A percentile compares a stretch with the other conserved stretches of the same genome.
Conservation (phyloP, 257 asterid genomes). For the Voacanga thouarsii region DNA sequence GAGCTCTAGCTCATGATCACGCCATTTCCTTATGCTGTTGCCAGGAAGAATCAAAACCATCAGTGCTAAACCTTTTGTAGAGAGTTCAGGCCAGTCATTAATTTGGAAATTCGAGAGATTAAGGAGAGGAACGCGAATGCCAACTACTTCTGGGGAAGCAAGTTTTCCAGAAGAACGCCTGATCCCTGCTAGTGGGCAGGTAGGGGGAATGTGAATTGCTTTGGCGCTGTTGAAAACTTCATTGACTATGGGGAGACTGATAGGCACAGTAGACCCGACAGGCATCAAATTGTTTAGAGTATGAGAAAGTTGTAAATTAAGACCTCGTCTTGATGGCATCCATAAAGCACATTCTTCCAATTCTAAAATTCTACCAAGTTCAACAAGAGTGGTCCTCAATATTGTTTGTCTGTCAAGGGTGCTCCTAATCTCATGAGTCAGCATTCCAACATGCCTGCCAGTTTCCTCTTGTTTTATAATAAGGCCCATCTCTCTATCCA, state of each 20-base stretch:
- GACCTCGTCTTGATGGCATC: constrained; percentile 72
- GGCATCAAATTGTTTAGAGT: constrained; percentile 55
- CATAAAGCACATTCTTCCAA: constrained; percentile 77
- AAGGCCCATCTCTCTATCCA: constrained; percentile 71
- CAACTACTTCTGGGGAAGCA: constrained; percentile 55
- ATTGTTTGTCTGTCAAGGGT: constrained; percentile 74
- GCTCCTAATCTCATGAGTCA: constrained; percentile 78
- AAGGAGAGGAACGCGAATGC: constrained; percentile 72
- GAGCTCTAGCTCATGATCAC: constrained; percentile 71
- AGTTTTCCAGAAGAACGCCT: constrained; percentile 44
- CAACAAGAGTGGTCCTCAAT: constrained; percentile 66
- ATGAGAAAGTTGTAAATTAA: constrained; percentile 55
- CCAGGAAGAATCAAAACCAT: constrained; percentile 62
- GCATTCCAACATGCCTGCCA: constrained; percentile 76
- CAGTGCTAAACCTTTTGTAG: constrained; percentile 60
- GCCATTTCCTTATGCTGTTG: constrained; percentile 66
- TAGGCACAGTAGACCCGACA: constrained; percentile 56
- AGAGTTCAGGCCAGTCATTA: constrained; percentile 54
- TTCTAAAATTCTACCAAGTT: constrained; percentile 62
- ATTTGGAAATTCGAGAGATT: constrained; percentile 62
- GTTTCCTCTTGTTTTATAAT: constrained; percentile 71
- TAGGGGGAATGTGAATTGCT: constrained; percentile 55
- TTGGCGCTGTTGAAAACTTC: constrained; percentile 50
- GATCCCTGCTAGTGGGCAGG: constrained; percentile 58
- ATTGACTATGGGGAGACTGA: constrained; percentile 49